Base-by-base conservation (phyloP, 805 yeast genomes). In the Scheffersomyces amazonensis region DNA sequence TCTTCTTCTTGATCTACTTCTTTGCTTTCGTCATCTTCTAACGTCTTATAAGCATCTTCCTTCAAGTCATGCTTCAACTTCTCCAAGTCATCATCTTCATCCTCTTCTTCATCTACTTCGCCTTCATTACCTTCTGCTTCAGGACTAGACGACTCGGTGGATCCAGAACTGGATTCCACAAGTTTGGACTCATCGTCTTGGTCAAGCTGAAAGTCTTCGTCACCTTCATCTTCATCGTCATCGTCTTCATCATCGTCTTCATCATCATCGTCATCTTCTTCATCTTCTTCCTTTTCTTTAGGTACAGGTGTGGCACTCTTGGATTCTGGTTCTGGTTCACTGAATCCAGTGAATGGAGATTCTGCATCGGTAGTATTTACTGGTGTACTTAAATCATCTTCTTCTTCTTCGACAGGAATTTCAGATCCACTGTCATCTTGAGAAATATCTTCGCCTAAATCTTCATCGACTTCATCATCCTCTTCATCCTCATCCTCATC, bases 401-500 rank as follows among this genome's bases (percentile, higher is more conserved):
- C 23, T 15, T 17, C 18, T 5, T 25, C 36, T 13, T 20, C 22
- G 16, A 36, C 30, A 9, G 5, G 13, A 24, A 24, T 5, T 9
- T 9, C 10, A 24, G 27, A 24, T 20, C 9, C 23, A 20, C 23
- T 12, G 39, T 40, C 39, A 43, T 31, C 31, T 31, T 31, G 16
- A 34, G 38, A 23, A 21, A 38, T n/a, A 27, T 37, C 41, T 18
- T 34, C 44, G 8, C 40, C 38, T 7, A 33, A 15, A 23, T 35
- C 39, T 16, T 34, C 39, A n/a, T 35, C n/a, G n/a, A n/a, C 32
- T 15, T 18, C 29, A 12, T 24, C 22, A 10, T 16, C 16, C 10
- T 46, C 30, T 31, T 32, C 29, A 9, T 17, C 41, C 8, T 21
- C 43, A 13, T 52, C 58, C 6, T 48, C 56, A 13, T 46, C 54